Conservation (phyloP, 345 rosid species). For the Erysimum cheiranthoides region DNA sequence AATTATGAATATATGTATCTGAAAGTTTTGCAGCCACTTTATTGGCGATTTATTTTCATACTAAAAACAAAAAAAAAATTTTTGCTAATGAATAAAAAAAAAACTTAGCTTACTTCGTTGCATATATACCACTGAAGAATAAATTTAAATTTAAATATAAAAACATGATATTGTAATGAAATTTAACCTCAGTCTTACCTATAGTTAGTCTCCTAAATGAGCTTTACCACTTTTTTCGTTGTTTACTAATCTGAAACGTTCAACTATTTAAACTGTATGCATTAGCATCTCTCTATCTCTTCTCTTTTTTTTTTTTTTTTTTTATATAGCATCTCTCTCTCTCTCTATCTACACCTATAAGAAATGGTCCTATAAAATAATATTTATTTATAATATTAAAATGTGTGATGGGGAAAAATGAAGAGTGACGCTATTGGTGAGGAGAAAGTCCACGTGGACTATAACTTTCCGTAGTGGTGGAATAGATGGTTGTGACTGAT, state of each 20-base stretch:
- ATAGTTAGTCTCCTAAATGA: slow-evolving; percentile 9
- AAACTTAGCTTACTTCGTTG: not conserved
- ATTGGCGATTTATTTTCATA: no score
- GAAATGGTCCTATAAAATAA: slow-evolving; percentile 12
- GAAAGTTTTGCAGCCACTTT: no score
- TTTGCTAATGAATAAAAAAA: no score
- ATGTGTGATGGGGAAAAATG: slow-evolving; percentile 30
- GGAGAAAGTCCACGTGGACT: slow-evolving; percentile 29
- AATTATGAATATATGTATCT: not conserved
- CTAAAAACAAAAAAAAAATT: no score
- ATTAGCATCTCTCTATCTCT: not conserved
- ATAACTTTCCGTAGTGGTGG: slow-evolving; percentile 38
- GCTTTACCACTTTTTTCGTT: not conserved
- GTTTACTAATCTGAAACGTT: not conserved
- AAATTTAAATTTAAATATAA: not conserved
- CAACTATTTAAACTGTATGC: not conserved
- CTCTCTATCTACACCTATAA: slow-evolving; percentile 23
- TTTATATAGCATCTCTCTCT: not conserved
- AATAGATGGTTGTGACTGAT: slow-evolving; percentile 38
- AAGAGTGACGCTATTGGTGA: slow-evolving; percentile 38
- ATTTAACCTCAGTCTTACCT: not conserved
- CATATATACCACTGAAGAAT: not conserved
- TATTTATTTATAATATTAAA: not conserved
- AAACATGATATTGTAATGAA: not conserved
- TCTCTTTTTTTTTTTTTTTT: not conserved